phyloP scores from a whole-genome alignment of 371 early-diverging fungal genomes.

The Mortierella sp. region DNA sequence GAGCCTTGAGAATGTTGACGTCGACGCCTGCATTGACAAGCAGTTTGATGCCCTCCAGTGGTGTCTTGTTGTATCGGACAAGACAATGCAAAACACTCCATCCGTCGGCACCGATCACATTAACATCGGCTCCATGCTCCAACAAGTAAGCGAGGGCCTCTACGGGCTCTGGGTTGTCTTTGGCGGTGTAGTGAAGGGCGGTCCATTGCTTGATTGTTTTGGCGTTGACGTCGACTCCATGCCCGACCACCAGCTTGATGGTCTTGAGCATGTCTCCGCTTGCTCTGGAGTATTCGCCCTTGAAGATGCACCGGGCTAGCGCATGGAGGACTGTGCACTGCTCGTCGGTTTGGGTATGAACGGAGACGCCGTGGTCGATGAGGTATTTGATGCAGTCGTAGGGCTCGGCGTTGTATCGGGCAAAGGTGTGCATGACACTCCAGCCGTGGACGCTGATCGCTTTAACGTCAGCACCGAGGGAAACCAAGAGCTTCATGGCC shows the following conservation, averaged over 20 bases:
- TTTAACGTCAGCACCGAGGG: constrained; percentile 44
- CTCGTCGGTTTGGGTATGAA: constrained; percentile 52
- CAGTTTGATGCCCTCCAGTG: constrained; percentile 47
- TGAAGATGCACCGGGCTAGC: constrained; percentile 52
- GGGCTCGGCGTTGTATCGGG: constrained; percentile 53
- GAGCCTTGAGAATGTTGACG: constrained; percentile 53
- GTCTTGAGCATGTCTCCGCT: constrained; percentile 55
- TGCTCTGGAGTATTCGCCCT: constrained; percentile 47
- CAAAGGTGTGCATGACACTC: constrained; percentile 58
- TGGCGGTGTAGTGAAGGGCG: constrained; percentile 56
- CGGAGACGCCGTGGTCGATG: constrained; percentile 51
- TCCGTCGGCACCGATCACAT: constrained; percentile 54
- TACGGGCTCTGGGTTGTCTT: constrained; percentile 54
- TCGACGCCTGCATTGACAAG: constrained; percentile 49
- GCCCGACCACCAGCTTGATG: constrained; percentile 51
- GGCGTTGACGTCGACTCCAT: constrained; percentile 53
- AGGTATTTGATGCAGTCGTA: constrained; percentile 57
- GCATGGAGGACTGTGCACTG: constrained; percentile 54
- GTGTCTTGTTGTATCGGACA: constrained; percentile 50
- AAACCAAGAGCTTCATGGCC: constrained; percentile 55
- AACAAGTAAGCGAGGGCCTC: constrained; percentile 48
- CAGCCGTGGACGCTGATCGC: constrained; percentile 53
- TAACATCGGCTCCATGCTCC: constrained; percentile 51
- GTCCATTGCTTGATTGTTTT: constrained; percentile 55
- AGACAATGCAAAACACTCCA: constrained; percentile 55